A percentile compares a stretch with the other conserved stretches of the same genome.
These are phyloP conservation scores for Tetrapisispora taiwanensis DNA, from an alignment of 805 yeast genomes.

Conservation along the genomic window DNA sequence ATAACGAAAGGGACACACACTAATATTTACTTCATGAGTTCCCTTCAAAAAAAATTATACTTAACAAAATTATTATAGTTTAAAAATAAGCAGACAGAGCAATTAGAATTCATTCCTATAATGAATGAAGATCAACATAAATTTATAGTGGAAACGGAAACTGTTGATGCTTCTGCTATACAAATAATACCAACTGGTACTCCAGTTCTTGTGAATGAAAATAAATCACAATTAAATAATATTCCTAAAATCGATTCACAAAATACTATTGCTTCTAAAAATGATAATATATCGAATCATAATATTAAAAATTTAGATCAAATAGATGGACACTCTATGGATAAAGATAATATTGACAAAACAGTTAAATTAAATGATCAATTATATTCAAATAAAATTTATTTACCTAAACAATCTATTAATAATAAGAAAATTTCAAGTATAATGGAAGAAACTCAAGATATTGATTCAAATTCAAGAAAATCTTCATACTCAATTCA, in stretches of 20 bases:
- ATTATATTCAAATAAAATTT: neutral
- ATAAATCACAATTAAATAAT: neutral
- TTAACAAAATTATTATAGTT: too few relatives aligned
- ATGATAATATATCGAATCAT: neutral
- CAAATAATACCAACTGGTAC: conserved; percentile 10
- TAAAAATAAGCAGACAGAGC: too few relatives aligned
- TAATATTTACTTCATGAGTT: too few relatives aligned
- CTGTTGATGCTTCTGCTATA: conserved; percentile 39
- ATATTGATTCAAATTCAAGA: neutral
- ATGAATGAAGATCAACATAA: conserved; percentile 24
- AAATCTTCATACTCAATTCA: neutral
- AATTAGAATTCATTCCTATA: neutral
- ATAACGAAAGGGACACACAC: too few relatives aligned
- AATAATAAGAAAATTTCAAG: neutral
- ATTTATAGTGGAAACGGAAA: conserved; percentile 54
- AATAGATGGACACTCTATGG: neutral
- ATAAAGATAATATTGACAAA: neutral
- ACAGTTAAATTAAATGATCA: neutral
- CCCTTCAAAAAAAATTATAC: too few relatives aligned
- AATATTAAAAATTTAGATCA: neutral
- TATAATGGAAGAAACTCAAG: neutral
- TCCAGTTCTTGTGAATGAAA: neutral
- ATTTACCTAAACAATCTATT: neutral
- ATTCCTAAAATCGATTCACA: neutral
- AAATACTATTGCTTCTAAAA: neutral